phyloP scores from a whole-genome alignment of 2,329 filamentous ascomycete species.

The Nothopassalora personata region DNA sequence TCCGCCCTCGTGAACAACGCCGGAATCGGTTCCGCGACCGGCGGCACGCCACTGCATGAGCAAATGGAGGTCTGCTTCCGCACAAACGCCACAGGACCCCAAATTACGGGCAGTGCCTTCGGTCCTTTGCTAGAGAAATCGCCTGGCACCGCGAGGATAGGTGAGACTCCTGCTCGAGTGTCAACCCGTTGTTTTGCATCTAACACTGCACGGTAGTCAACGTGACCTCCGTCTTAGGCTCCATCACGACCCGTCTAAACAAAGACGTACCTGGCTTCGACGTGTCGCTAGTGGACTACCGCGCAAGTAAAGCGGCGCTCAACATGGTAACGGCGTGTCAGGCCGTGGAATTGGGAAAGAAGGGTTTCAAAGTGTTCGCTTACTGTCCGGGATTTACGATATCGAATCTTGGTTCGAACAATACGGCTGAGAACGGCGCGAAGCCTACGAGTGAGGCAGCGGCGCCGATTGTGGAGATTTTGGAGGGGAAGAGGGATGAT shows the following conservation, averaged over 20 bases:
- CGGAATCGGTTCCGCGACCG: constrained; percentile 19
- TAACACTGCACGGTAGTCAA: constrained; percentile 23
- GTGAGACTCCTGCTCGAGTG: too few relatives aligned
- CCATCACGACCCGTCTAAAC: constrained; percentile 30
- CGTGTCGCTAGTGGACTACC: constrained; percentile 28
- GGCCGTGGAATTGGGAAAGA: constrained; percentile 22
- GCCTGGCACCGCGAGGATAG: constrained; percentile 23
- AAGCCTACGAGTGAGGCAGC: constrained; percentile 32
- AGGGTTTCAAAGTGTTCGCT: constrained; percentile 35
- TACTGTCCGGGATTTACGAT: constrained; percentile 38
- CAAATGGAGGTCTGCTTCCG: constrained; percentile 21
- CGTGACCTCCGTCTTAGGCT: constrained; percentile 33
- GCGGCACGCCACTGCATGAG: constrained; percentile 20
- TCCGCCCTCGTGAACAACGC: constrained; percentile 40
- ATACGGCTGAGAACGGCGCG: constrained; percentile 35
- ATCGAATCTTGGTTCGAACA: constrained; percentile 31
- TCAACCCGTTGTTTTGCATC: too few relatives aligned
- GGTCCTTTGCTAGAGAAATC: constrained; percentile 25
- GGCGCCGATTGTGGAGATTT: constrained; percentile 33
- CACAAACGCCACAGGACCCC: constrained; percentile 25
- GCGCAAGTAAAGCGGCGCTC: constrained; percentile 36
- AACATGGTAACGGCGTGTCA: constrained; percentile 35
- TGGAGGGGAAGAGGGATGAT: constrained; percentile 34
- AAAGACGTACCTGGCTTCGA: constrained; percentile 28
- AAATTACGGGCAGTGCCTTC: constrained; percentile 24